Evolutionary conservation across 23 red algal species (phyloP).

Genomic region (Gracilaria domingensis): DNA sequence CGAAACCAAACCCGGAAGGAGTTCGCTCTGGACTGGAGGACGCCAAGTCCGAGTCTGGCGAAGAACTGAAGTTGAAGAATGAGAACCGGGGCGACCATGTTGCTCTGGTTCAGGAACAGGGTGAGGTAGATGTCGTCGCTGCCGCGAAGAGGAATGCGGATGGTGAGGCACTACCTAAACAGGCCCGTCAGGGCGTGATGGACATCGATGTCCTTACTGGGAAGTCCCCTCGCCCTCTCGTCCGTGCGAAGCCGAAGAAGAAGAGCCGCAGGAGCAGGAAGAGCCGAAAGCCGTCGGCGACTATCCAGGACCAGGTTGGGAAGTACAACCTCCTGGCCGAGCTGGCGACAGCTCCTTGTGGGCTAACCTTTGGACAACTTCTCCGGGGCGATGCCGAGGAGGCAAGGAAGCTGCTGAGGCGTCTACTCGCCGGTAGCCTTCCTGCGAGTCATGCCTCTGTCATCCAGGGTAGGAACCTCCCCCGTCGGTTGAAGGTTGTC

Average conservation of each 20-base stretch:
- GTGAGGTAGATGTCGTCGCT: background rate
- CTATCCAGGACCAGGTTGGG: no score
- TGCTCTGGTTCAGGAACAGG: background rate
- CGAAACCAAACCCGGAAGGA: background rate
- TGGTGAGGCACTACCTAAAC: background rate
- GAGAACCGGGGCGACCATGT: background rate
- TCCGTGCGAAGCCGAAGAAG: background rate
- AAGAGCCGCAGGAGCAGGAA: background rate
- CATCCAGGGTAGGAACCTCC: background rate
- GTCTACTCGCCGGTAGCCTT: no score
- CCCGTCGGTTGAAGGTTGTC: background rate
- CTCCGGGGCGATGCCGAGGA: no score
- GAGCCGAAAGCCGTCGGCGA: no score
- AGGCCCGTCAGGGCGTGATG: background rate
- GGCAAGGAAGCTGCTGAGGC: no score
- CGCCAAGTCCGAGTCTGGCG: background rate
- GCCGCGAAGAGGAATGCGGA: conserved; percentile 1
- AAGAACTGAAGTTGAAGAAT: background rate
- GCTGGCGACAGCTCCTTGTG: no score
- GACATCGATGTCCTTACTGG: background rate
- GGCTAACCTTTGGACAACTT: no score
- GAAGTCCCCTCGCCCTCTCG: background rate
- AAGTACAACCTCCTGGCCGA: no score
- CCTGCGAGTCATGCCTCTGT: no score
- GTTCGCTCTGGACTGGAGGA: background rate